Evolutionary conservation across 1,284 basidiomycete genomes (phyloP).

Genomic region (Trametes sp.): DNA sequence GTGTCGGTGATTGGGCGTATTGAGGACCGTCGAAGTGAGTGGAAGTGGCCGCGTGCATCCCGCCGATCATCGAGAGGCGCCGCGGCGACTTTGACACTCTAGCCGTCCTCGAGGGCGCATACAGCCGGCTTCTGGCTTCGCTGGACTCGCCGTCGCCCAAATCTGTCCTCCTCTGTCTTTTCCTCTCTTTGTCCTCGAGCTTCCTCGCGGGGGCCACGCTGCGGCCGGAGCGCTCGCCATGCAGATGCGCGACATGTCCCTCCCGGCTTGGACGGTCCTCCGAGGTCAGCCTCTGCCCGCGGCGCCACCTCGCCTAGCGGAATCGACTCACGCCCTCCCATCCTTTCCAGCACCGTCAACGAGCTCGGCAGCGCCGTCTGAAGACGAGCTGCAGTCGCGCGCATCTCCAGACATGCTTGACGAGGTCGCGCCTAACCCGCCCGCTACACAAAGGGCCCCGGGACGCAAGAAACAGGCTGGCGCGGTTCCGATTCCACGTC

Average conservation of each 20-base stretch:
- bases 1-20: too few species aligned
- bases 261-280: conserved; percentile 13
- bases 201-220: background rate
- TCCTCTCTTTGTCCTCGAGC: background rate
- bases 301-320: background rate
- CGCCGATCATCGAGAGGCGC: background rate
- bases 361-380: conserved; percentile 2
- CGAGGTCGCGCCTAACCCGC: conserved; percentile 7
- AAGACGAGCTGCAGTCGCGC: conserved; percentile 16
- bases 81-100: background rate
- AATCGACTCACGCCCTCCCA: background rate
- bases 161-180: background rate
- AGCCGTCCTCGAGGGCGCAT: background rate
- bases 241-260: conserved; percentile 7
- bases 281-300: conserved; percentile 13
- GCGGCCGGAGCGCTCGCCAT: background rate
- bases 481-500: background rate
- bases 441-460: background rate
- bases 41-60: background rate
- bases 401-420: conserved; percentile 11
- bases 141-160: background rate
- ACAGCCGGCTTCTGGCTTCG: background rate
- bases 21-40: too few species aligned
- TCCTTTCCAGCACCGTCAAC: background rate
- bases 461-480: background rate